Conservation (phyloP, 352 stramenopile species). For the Thraustotheca clavata region DNA sequence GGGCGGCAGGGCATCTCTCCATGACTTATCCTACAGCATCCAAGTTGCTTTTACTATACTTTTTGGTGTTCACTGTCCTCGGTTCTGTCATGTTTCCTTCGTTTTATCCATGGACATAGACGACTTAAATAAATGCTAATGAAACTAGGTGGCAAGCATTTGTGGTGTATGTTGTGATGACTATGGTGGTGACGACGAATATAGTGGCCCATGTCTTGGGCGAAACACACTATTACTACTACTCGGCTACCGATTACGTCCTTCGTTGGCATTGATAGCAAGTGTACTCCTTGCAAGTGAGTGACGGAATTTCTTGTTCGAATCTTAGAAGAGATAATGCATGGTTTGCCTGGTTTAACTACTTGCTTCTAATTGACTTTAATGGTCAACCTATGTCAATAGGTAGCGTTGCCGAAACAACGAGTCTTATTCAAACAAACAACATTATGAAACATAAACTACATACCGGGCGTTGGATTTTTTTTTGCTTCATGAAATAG, state of each 20-base stretch:
- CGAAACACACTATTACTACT: not conserved
- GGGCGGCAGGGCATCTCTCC: constrained; percentile 42
- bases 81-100: constrained; percentile 58
- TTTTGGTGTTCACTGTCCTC: constrained; percentile 59
- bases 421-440: too few relatives aligned
- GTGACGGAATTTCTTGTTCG: not conserved
- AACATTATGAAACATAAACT: too few relatives aligned
- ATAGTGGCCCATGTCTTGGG: too few relatives aligned
- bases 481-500: too few relatives aligned
- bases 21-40: constrained; percentile 23
- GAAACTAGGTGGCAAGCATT: not conserved
- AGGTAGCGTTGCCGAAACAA: too few relatives aligned
- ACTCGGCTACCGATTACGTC: not conserved
- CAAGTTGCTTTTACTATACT: constrained; percentile 46
- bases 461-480: too few relatives aligned
- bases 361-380: too few relatives aligned
- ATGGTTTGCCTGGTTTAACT: too few relatives aligned
- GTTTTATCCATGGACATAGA: constrained; percentile 78
- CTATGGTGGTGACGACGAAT: too few relatives aligned
- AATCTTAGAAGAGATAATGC: too few relatives aligned
- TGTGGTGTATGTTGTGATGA: too few relatives aligned
- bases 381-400: too few relatives aligned
- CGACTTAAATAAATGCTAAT: not conserved
- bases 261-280: not conserved
- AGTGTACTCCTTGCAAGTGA: not conserved